Base-by-base conservation (phyloP, 176 grass and related monocot species). In the Pontederia crassipes region DNA sequence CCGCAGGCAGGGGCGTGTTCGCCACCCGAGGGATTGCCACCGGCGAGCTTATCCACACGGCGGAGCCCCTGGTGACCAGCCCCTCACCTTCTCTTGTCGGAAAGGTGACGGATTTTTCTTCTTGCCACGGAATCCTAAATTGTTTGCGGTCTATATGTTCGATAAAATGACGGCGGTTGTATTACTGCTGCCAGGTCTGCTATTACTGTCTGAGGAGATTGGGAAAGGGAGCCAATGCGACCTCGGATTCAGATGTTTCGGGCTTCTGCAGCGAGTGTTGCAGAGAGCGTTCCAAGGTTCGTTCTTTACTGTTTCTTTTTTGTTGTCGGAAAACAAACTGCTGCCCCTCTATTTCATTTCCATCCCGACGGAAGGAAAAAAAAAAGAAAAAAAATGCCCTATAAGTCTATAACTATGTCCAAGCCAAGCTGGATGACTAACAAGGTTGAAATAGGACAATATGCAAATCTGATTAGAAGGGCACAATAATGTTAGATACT, bases 251-350 rank as follows among this genome's bases (percentile, higher is more conserved):
- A 8, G 10, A 32, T 15, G 16, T 12, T 52, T 68, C 47, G 63
- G 78, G 83, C 64, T 96, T 85, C 73, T 97, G 84, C 68, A 74
- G 92, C 67, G 73, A 88, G 2, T 47, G 62, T 32, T 97, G 92
- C 76, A 74, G 67, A 65, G 79, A 85, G 24, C 66, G 82, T 28
- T 72, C 86, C 20, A 63, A 84, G 86, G 90, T 87, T 55, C 62
- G 12, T 12, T 55, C 32, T 68, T 49, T 17, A 49, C 58, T 9
- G 40, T 70, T 71, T 16, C 29, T 26, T 32, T 70, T 40, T 24
- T 24, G 20, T 24, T 24, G 20, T 24, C 20, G 20, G 20, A 24
- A 24, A 24, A 24, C 20, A 24, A 24, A 24, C 20, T 24, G 20
- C 20, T 24, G 20, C 20, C 20, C 20, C 20, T 24, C 20, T 40